These are phyloP conservation scores for Porcisia hertigi DNA, from an alignment of 208 protist species.

Conservation along the genomic window DNA sequence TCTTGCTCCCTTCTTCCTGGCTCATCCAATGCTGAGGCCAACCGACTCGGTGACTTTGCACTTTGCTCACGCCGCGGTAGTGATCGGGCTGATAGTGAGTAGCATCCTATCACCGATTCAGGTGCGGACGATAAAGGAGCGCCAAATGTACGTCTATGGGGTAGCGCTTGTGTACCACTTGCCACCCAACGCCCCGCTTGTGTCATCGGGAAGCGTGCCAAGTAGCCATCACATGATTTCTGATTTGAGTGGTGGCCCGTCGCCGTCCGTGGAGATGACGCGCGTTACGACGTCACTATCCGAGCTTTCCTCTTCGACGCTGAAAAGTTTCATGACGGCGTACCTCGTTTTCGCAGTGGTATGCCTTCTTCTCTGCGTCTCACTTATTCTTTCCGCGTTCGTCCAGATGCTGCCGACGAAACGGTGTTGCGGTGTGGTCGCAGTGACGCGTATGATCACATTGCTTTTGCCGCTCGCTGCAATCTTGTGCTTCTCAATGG, in stretches of 20 bases:
- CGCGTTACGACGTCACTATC: neutral
- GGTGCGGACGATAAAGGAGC: conserved; percentile 19
- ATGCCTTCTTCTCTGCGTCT: conserved; percentile 28
- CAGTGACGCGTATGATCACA: conserved; percentile 13
- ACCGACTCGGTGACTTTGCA: conserved; percentile 36
- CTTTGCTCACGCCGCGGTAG: conserved; percentile 38
- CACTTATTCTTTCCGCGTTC: conserved; percentile 28
- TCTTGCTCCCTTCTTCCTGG: conserved; percentile 1
- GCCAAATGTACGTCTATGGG: conserved; percentile 34
- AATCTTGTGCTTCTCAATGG: conserved; percentile 36
- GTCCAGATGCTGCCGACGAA: conserved; percentile 26
- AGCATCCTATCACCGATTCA: conserved; percentile 50
- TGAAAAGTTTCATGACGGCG: conserved; percentile 38
- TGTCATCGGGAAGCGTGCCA: neutral
- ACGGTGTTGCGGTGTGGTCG: neutral
- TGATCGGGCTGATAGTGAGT: conserved; percentile 45
- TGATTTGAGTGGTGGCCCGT: neutral
- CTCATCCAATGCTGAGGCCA: conserved; percentile 32
- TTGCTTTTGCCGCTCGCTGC: conserved; percentile 26
- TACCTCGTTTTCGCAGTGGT: conserved; percentile 42
- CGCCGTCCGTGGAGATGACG: neutral
- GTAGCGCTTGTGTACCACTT: conserved; percentile 40
- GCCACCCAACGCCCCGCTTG: conserved; percentile 6
- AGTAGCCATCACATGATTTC: neutral
- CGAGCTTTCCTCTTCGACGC: neutral